Base-by-base conservation (phyloP, 2,329 filamentous ascomycete species). In the Calonectria hawksworthii region DNA sequence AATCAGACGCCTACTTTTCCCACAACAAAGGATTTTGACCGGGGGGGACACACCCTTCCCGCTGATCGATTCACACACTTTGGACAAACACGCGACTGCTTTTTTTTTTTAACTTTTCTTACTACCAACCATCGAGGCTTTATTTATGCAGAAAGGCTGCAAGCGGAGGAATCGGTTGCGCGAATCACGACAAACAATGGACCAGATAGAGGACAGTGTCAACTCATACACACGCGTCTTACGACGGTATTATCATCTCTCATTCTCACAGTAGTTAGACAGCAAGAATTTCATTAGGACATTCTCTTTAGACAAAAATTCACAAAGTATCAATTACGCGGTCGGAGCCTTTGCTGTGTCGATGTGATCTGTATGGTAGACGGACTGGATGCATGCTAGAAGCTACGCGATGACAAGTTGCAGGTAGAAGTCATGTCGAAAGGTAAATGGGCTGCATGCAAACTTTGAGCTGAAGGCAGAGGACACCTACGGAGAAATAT, bases 241-340 rank as follows among this genome's bases (percentile, higher is more conserved):
- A 26, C 56, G 56, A 63, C 56, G 36, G 38, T 11, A n/a, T 56
- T 28, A 38, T 18, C 21, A 34, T 34, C 56, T 63, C 38, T 63
- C 56, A 41, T 63, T 63, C 56, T 63, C 36, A 41, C 21, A 23
- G 6, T 63, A 63, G 56, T 63, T 63, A 28, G 34, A 63, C 16
- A 36, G 16, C 36, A 63, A 21, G 56, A 63, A 63, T 63, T 63
- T 63, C 56, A 63, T 63, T 63, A 63, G 56, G 56, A 63, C 56
- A 63, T 63, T 63, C 56, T 63, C 56, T 63, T 63, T 63, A 63
- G 56, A 63, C 56, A 47, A 41, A 63, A 63, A 63, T 28, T 41
- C 34, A 63, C n/a, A 5, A 63, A 26, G 2, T 63, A 63, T 21
- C 28, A 6, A 63, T 28, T n/a, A 41, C 14, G 0, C 7, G 8